These are phyloP conservation scores for Boechera divaricarpa DNA, from an alignment of 345 rosid species.

Conservation along the genomic window DNA sequence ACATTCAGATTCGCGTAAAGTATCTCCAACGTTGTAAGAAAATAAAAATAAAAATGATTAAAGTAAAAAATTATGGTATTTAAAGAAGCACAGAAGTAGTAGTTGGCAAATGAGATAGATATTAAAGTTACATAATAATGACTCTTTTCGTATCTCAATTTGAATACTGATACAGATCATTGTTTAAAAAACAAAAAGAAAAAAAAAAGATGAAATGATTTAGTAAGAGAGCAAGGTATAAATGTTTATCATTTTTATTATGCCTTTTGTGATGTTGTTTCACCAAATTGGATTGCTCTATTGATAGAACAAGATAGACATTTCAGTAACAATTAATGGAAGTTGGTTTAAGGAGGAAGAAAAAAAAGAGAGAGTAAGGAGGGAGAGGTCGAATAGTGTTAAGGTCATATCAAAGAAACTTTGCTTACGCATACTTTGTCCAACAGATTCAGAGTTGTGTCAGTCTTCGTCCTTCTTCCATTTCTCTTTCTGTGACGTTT, in stretches of 20 bases:
- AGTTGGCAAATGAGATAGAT: slow-evolving; percentile 37
- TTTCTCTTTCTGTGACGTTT: slow-evolving; percentile 38
- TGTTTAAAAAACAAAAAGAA: no score
- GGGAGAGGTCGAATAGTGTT: slow-evolving; percentile 37
- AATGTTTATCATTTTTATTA: no score
- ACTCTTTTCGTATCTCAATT: slow-evolving; percentile 25
- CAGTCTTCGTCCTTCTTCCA: slow-evolving; percentile 30
- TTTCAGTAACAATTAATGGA: no score
- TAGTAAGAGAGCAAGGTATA: no score
- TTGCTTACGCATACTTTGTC: slow-evolving; percentile 41
- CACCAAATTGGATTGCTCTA: no score
- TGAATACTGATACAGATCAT: neutral
- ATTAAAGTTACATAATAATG: slow-evolving; percentile 35
- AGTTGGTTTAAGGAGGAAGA: no score
- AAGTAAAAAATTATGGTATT: slow-evolving; percentile 15
- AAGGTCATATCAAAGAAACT: slow-evolving; percentile 43
- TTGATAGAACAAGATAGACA: no score
- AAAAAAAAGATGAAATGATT: neutral
- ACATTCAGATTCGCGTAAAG: slow-evolving; percentile 20
- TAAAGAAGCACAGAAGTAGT: slow-evolving; percentile 32
- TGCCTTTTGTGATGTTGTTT: no score
- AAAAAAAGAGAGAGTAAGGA: neutral
- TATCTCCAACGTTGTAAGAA: slow-evolving; percentile 1
- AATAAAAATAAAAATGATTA: neutral
- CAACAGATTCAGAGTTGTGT: slow-evolving; percentile 42